Conservation (phyloP, 2,329 filamentous ascomycete genomes). For the Fusarium camptoceras region DNA sequence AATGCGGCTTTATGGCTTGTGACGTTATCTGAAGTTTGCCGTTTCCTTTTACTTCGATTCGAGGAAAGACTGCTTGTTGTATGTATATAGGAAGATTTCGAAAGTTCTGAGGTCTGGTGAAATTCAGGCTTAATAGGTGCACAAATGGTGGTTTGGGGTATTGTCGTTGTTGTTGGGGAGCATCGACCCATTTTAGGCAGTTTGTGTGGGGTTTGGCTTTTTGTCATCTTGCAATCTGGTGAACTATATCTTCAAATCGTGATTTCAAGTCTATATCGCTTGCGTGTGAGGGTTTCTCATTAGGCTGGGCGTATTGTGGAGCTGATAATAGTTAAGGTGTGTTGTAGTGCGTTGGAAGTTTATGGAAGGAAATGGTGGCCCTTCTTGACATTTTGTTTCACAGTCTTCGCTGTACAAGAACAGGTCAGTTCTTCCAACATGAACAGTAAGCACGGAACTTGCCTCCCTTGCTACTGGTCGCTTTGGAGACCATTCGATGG, state of each 20-base stretch:
- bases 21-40: not conserved
- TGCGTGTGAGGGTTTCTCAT: too few species aligned
- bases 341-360: rapidly evolving
- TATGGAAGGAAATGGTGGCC: not conserved
- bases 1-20: not conserved
- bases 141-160: not conserved
- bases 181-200: not conserved
- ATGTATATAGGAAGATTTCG: not conserved
- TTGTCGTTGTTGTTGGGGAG: not conserved
- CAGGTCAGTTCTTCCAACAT: not conserved
- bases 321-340: not conserved
- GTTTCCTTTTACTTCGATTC: not conserved
- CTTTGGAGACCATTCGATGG: not conserved
- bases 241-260: not conserved
- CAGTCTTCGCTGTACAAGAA: not conserved
- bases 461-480: too few species aligned
- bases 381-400: not conserved
- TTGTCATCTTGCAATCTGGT: not conserved
- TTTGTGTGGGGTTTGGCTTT: not conserved
- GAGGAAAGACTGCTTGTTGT: not conserved
- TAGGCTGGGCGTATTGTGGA: too few species aligned
- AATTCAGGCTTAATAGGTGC: not conserved
- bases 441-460: not conserved
- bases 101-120: not conserved
- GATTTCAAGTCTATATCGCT: not conserved